phyloP scores from a whole-genome alignment of 306 rosid species.

The Hippophae tibetana region DNA sequence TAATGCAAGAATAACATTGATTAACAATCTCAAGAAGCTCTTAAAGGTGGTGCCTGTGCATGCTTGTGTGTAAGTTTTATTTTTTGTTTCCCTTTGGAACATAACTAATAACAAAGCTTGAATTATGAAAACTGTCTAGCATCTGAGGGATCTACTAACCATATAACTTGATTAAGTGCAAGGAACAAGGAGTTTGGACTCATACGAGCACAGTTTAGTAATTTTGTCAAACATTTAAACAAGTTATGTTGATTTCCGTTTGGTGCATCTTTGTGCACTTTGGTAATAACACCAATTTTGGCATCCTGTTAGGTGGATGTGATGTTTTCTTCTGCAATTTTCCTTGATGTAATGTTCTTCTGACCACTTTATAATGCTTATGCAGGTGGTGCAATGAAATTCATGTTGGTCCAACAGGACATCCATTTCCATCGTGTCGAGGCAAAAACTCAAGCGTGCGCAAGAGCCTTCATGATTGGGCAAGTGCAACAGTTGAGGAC shows the following conservation, averaged over 20 bases:
- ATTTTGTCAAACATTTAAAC: no score
- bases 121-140: neutral
- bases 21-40: constrained; percentile 86
- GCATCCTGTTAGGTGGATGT: neutral
- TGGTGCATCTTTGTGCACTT: no score
- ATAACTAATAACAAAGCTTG: neutral
- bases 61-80: constrained; percentile 74
- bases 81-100: constrained; percentile 6
- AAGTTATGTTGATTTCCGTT: no score
- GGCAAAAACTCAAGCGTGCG: constrained; percentile 54
- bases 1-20: constrained; percentile 68
- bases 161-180: no score
- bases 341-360: neutral
- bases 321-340: neutral
- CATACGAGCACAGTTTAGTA: no score
- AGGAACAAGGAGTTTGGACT: no score
- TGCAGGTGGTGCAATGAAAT: constrained; percentile 89
- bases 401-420: constrained; percentile 88
- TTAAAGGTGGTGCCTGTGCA: constrained; percentile 66
- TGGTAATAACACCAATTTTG: neutral
- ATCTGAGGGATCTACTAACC: neutral
- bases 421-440: constrained; percentile 85
- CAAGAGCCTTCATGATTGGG: constrained; percentile 74
- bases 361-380: constrained; percentile 1
- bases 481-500: constrained; percentile 61